Base-by-base conservation (phyloP, 768 basidiomycete species). In the Termitomyces sp. region DNA sequence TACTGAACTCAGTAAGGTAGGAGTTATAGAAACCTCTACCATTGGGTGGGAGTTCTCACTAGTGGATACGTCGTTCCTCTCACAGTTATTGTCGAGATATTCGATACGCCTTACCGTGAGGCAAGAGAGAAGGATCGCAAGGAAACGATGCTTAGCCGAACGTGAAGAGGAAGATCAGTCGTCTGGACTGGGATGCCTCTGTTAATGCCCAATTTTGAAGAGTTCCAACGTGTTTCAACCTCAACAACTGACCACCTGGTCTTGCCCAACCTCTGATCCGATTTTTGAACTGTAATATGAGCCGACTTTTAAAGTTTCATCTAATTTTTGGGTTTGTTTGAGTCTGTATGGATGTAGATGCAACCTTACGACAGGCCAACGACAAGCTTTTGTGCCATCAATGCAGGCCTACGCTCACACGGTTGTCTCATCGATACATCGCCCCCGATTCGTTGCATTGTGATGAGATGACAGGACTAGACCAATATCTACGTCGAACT, bases 1-100 rank as follows among this genome's bases (percentile, higher is more conserved):
- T 7, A 91, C 89, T 0, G 84, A 87, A 33, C 73, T 91, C 58
- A 90, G 87, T 28, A 88, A 84, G 80, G 89, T 84, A 28, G 36
- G 40, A 39, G 12, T 44, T 1, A 18, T 36, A 16, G 11, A 28
- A 9, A 39, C 5, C 28, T 55, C 24, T 24, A 3, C 44, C 20
- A 45, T 2, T 3, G 11, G 18, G n/a, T 28, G n/a, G 35, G 36
- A n/a, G 22, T 40, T 3, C 33, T 46, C 32, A 35, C 13, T 16
- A 8, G 36, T 2, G 7, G 46, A 55, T 38, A n/a, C 28, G 18
- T 15, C 42, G 12, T 22, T 28, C 38, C 8, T 44, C 38, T 32
- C 42, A 15, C 40, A 78, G 78, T 68, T 59, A 46, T 63, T 78
- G 52, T 71, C 77, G n/a, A 72, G 74, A 60, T 74, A 77, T 57